A percentile compares a stretch with the other conserved stretches of the same genome.
These are phyloP conservation scores for Viola pubescens DNA, from an alignment of 441 rosid species.

Conservation along the genomic window DNA sequence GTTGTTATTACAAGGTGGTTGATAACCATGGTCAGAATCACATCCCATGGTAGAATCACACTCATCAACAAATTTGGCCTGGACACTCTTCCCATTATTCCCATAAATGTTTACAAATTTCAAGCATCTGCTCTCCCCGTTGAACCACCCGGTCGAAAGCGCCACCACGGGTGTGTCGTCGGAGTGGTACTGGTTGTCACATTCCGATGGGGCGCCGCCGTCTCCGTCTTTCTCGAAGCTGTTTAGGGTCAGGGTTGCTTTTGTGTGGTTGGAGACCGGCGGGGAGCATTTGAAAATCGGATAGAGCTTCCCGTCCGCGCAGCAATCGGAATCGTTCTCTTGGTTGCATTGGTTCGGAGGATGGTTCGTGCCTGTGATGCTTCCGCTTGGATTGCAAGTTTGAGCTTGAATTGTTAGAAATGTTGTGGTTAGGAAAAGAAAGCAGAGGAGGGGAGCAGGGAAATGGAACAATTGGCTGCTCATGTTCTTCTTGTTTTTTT, in stretches of 20 bases:
- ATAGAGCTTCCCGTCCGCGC: slow-evolving; percentile 23
- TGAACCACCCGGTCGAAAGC: slow-evolving; percentile 21
- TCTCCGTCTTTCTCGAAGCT: slow-evolving; percentile 21
- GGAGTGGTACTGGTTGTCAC: slow-evolving; percentile 19
- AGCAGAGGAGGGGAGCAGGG: neutral
- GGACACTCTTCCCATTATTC: slow-evolving; percentile 15
- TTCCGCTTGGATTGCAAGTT: slow-evolving; percentile 16
- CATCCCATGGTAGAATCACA: slow-evolving; percentile 13
- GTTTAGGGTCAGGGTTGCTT: slow-evolving; percentile 26
- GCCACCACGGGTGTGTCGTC: slow-evolving; percentile 24
- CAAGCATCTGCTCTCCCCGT: slow-evolving; percentile 16
- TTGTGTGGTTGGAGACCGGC: slow-evolving; percentile 14
- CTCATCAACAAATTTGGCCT: slow-evolving; percentile 20
- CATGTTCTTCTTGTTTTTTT: neutral
- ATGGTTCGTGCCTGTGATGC: slow-evolving; percentile 19
- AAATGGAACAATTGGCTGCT: neutral
- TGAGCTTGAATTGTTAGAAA: neutral
- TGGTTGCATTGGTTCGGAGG: slow-evolving; percentile 23
- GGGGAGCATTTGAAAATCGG: slow-evolving; percentile 25
- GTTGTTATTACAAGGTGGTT: slow-evolving; percentile 18
- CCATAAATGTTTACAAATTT: slow-evolving; percentile 10
- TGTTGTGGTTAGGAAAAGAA: neutral
- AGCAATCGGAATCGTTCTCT: slow-evolving; percentile 7
- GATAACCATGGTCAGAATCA: slow-evolving; percentile 19
- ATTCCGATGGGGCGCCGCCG: slow-evolving; percentile 26